Percentiles rank a stretch among this genome's conserved stretches.
Evolutionary conservation across 495 filamentous ascomycete species (phyloP).

Genomic region (Aspergillus sclerotioniger): DNA sequence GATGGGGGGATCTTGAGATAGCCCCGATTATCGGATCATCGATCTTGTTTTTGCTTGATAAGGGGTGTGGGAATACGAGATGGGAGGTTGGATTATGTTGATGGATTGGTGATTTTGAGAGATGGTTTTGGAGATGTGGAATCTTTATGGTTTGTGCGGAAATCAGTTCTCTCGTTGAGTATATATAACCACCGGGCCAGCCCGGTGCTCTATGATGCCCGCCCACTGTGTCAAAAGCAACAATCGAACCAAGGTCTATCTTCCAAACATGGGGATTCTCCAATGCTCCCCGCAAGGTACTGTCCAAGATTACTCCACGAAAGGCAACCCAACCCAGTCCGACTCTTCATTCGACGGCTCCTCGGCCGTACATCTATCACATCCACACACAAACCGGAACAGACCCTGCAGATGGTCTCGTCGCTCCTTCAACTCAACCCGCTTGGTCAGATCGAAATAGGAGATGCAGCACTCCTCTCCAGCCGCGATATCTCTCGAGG

Average conservation of each 20-base stretch:
- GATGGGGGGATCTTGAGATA: background rate
- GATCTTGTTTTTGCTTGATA: background rate
- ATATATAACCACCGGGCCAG: conserved; percentile 1
- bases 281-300: no score
- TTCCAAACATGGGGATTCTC: conserved; percentile 1
- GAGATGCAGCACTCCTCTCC: conserved; percentile 44
- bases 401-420: conserved; percentile 30
- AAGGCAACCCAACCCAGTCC: conserved; percentile 15
- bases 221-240: background rate
- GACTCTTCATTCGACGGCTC: conserved; percentile 15
- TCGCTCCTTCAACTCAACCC: conserved; percentile 22
- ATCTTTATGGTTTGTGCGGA: background rate
- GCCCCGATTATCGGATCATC: background rate
- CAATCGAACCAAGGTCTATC: background rate
- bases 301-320: conserved; percentile 4
- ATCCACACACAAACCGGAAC: conserved; percentile 36
- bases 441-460: conserved; percentile 36
- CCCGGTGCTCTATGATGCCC: background rate
- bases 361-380: conserved; percentile 32
- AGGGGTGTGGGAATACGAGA: background rate
- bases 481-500: conserved; percentile 30
- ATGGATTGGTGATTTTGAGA: no score
- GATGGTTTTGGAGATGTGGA: no score
- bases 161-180: background rate
- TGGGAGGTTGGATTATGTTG: no score